Percentiles rank a stretch among this genome's conserved stretches.
These are phyloP conservation scores for Stereum hirsutum DNA, from an alignment of 1,284 basidiomycete species.

Conservation along the genomic window DNA sequence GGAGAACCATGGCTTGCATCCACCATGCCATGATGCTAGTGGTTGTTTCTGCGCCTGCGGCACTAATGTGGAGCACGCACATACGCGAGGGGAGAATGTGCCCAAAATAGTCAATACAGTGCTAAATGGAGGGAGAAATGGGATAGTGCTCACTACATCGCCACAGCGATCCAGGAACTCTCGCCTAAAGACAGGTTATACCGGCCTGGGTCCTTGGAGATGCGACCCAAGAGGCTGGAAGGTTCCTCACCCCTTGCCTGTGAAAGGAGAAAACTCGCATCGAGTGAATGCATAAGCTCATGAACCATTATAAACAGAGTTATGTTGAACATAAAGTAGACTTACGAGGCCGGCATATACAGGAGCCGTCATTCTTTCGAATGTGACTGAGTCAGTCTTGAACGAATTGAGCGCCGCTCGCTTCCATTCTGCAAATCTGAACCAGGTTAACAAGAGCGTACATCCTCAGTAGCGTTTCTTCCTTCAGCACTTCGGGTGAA, in stretches of 20 bases:
- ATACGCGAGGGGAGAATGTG: no score
- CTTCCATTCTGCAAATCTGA: slow-evolving; percentile 13
- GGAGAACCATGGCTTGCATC: slow-evolving; percentile 11
- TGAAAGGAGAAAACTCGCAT: background rate
- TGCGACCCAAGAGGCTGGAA: background rate
- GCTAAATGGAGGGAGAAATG: no score
- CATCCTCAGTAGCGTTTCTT: no score
- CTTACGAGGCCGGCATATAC: slow-evolving; percentile 7
- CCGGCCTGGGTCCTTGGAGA: background rate
- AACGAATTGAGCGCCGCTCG: slow-evolving; percentile 11
- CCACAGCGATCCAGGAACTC: background rate
- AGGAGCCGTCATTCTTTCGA: slow-evolving; percentile 5
- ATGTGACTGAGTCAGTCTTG: slow-evolving; percentile 8
- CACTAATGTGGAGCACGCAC: no score
- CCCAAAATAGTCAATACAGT: no score
- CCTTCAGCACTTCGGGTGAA: no score
- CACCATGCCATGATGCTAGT: slow-evolving; percentile 7
- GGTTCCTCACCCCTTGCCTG: background rate
- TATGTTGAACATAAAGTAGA: background rate
- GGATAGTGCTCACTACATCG: background rate
- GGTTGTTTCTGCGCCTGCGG: slow-evolving; percentile 8
- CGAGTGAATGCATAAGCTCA: no score
- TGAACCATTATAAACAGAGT: background rate
- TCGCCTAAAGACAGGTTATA: background rate
- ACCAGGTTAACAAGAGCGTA: no score